Evolutionary conservation across 805 yeast genomes (phyloP).

Genomic region (Candida silvicultrix): DNA sequence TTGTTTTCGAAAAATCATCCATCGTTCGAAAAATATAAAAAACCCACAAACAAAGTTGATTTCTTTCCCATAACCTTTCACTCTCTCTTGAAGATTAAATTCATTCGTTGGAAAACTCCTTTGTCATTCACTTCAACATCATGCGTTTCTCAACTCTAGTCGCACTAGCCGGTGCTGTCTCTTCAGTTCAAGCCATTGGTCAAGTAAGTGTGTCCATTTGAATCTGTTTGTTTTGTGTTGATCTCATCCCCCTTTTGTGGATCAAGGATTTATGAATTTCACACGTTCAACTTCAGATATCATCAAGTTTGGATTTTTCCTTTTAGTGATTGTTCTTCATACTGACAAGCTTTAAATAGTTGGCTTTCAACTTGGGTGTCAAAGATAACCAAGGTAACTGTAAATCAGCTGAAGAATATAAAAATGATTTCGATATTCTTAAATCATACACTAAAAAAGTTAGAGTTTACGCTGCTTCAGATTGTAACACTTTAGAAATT

Average conservation of each 20-base stretch:
- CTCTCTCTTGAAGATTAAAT: not conserved
- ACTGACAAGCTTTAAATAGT: conserved; percentile 20
- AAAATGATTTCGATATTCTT: conserved; percentile 56
- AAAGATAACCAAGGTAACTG: conserved; percentile 69
- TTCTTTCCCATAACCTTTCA: not conserved
- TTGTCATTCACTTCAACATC: not conserved
- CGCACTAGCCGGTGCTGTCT: conserved; percentile 37
- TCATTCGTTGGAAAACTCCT: not conserved
- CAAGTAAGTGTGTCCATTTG: conserved; percentile 32
- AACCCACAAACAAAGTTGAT: not conserved
- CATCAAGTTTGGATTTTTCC: no score
- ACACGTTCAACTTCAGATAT: no score
- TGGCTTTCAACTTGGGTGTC: conserved; percentile 87
- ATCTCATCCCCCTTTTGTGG: not conserved
- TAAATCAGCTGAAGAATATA: conserved; percentile 67
- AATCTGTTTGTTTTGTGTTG: conserved; percentile 10
- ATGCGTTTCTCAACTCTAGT: conserved; percentile 18
- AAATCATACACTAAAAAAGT: conserved; percentile 55
- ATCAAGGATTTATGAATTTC: no score
- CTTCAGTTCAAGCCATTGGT: conserved; percentile 54
- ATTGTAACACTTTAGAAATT: conserved; percentile 81
- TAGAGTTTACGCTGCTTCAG: conserved; percentile 89
- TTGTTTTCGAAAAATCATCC: not conserved
- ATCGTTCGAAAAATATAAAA: not conserved
- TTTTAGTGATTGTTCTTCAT: no score